A percentile compares a stretch with the other conserved stretches of the same genome.
These are phyloP conservation scores for Eragrostis curvula DNA, from an alignment of 176 grass and related monocot genomes.

Conservation along the genomic window DNA sequence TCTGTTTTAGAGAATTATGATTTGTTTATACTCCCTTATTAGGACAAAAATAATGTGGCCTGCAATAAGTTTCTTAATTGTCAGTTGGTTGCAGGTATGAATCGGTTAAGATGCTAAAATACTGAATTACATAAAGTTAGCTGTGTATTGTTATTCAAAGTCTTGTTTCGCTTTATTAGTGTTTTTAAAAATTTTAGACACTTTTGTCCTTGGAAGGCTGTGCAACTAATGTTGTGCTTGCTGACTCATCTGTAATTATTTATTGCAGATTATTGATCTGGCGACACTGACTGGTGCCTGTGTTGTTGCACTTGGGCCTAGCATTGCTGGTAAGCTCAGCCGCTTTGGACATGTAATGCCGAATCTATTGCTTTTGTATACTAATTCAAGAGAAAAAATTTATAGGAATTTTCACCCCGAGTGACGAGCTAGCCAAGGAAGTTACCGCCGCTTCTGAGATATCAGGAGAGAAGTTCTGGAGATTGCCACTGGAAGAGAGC, in stretches of 20 bases:
- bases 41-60: background rate
- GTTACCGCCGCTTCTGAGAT: slow-evolving; percentile 70
- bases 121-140: background rate
- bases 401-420: slow-evolving; percentile 88
- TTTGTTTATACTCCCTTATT: background rate
- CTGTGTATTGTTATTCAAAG: background rate
- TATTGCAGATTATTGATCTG: slow-evolving; percentile 84
- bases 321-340: slow-evolving; percentile 71
- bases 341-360: background rate
- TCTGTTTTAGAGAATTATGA: background rate
- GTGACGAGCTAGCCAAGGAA: slow-evolving; percentile 89
- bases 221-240: background rate
- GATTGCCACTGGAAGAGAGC: slow-evolving; percentile 89
- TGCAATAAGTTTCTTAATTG: background rate
- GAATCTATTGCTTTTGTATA: background rate
- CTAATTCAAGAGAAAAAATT: slow-evolving; percentile 22
- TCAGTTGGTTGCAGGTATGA: background rate
- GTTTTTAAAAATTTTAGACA: background rate
- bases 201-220: background rate
- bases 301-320: slow-evolving; percentile 81
- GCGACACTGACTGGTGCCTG: slow-evolving; percentile 95
- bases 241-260: slow-evolving; percentile 15
- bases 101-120: background rate
- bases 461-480: slow-evolving; percentile 96
- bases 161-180: background rate